These are phyloP conservation scores for Pleurotus cornucopiae DNA, from an alignment of 768 basidiomycete species.

Conservation along the genomic window DNA sequence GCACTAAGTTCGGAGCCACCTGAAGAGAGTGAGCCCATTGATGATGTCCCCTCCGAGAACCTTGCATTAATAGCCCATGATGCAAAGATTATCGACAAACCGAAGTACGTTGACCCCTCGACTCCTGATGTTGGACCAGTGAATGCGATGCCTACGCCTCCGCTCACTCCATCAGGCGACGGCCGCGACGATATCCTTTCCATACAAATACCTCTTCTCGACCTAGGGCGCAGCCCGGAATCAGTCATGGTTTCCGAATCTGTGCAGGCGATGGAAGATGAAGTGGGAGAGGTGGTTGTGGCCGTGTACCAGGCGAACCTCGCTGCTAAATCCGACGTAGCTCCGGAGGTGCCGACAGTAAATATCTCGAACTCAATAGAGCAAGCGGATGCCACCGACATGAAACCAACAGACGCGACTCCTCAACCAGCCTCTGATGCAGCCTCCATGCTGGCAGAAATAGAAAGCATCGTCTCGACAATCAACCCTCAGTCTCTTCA, in stretches of 20 bases:
- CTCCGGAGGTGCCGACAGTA: too few species aligned
- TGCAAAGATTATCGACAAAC: too few species aligned
- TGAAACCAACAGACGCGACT: neutral
- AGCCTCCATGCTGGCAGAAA: neutral
- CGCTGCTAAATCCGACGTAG: neutral
- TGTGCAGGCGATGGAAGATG: neutral
- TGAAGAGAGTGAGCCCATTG: slow-evolving; percentile 1
- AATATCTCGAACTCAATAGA: too few species aligned
- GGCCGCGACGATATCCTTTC: neutral
- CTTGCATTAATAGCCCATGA: too few species aligned
- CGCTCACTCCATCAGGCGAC: neutral
- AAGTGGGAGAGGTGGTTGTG: neutral
- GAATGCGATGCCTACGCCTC: slow-evolving; percentile 1
- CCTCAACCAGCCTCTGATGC: neutral
- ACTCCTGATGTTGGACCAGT: neutral
- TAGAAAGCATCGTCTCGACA: slow-evolving; percentile 4
- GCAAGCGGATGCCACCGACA: too few species aligned
- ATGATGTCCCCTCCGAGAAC: neutral
- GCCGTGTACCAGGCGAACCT: neutral
- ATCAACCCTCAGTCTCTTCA: neutral
- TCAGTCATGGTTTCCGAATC: neutral
- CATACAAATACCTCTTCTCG: neutral
- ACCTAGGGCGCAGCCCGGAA: neutral
- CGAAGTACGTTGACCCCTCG: too few species aligned
- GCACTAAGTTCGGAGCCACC: neutral